Evolutionary conservation across 1,139 yeast genomes (phyloP), one percentile per base, ranked within the genome.

Genomic region (Kodamaea alishanica): DNA sequence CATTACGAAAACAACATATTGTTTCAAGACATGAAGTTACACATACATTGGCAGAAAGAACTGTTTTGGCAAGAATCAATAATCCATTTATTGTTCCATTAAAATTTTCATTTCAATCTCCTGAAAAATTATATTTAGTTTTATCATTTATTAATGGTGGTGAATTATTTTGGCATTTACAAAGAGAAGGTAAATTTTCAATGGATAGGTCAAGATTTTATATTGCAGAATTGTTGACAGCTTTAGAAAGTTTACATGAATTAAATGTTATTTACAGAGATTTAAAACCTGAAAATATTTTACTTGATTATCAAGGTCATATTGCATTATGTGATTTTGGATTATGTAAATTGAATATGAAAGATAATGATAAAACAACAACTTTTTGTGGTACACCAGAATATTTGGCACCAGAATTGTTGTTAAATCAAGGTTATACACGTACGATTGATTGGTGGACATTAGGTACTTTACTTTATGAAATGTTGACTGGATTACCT

Each of bases 381-480:
- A 92, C 98, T 0, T 90, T 90, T 57, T 90, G 97, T 65, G 97
- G 97, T 34, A 90, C 97, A 0, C 97, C 97, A 0, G 97, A 90
- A 46, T 92, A 92, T 62, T 71, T 92, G 50, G 97, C 97, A 1
- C 98, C 98, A 0, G 98, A 92, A 61, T 76, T 92, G 42, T 68
- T 92, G 42, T 70, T 90, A 47, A 95, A 92, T 47, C 89, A 87
- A 59, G 97, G 97, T 2, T 92, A 92, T 63, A 89, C 97, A 6
- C 79, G 95, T 60, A 83, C 86, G 54, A 97, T 92, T 29, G 98
- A 92, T 64, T 92, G 96, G 82, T 92, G 98, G 98, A 92, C 97
- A 1, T 71, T 92, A 48, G 98, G 98, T 28, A 92, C 92, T 28
- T 72, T 92, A 37, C 71, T 92, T 33, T 92, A 86, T 60, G 98